Conservation (phyloP, 768 basidiomycete species). For the Sarcomyxa edulis region DNA sequence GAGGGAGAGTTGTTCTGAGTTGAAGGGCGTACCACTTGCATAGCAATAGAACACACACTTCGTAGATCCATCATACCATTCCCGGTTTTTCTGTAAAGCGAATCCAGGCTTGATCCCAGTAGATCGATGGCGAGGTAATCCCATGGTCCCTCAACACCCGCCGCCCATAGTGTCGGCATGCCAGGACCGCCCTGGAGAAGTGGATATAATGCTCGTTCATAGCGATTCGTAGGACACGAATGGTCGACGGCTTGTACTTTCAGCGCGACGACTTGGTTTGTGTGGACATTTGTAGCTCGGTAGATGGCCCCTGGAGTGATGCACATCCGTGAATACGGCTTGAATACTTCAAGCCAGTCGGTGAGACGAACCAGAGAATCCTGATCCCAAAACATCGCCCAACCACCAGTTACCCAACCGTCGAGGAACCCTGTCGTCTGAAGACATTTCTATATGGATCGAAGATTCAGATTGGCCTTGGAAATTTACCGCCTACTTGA, state of each 20-base stretch:
- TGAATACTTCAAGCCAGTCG: not conserved
- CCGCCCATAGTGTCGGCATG: constrained; percentile 68
- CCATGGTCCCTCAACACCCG: constrained; percentile 54
- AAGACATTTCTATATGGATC: constrained; percentile 18
- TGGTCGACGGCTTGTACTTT: constrained; percentile 69
- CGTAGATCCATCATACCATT: constrained; percentile 62
- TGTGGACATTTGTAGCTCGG: constrained; percentile 53
- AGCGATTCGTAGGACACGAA: constrained; percentile 72
- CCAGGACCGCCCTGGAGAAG: constrained; percentile 65
- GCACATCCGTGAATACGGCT: not conserved
- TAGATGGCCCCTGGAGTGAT: constrained; percentile 65
- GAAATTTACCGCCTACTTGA: too few species aligned
- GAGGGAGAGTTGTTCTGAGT: too few species aligned
- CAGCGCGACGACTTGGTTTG: constrained; percentile 57
- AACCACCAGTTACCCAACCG: constrained; percentile 65
- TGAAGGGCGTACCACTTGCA: constrained; percentile 62
- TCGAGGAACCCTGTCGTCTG: too few species aligned
- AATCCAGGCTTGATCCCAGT: constrained; percentile 66
- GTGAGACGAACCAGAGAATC: constrained; percentile 54
- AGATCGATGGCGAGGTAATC: constrained; percentile 76
- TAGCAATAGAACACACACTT: constrained; percentile 68
- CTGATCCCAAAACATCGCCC: constrained; percentile 56
- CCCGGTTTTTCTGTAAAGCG: constrained; percentile 48
- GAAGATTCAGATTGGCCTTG: too few species aligned
- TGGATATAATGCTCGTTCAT: constrained; percentile 67